Conservation (phyloP, 2,329 filamentous ascomycete genomes). For the Grosmannia serpens region DNA sequence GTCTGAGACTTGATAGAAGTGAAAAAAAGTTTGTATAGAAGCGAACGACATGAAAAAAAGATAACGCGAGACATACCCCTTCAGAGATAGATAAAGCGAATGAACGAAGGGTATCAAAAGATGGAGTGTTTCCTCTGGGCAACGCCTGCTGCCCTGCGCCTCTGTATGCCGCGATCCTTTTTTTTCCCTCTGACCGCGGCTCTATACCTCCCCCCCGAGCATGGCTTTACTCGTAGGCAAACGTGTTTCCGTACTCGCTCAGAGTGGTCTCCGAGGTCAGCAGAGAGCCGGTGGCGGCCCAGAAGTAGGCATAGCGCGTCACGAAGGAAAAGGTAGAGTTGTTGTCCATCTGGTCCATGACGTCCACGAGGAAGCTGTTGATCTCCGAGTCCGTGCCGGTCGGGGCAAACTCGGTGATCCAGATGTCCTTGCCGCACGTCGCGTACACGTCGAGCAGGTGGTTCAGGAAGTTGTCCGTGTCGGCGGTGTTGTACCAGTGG, state of each 20-base stretch:
- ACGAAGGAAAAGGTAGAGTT: constrained; percentile 35
- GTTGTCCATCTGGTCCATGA: constrained; percentile 36
- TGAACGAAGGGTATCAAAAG: constrained; percentile 12
- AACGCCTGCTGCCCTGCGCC: constrained; percentile 6
- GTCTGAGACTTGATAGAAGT: neutral
- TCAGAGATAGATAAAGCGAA: constrained; percentile 9
- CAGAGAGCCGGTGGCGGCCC: constrained; percentile 31
- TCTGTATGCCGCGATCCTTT: neutral
- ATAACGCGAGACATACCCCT: constrained; percentile 1
- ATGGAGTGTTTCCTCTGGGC: constrained; percentile 3
- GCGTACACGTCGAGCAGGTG: constrained; percentile 38
- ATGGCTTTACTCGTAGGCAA: constrained; percentile 24
- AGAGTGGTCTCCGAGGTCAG: constrained; percentile 27
- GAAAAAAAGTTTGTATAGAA: neutral
- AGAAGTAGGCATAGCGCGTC: constrained; percentile 47
- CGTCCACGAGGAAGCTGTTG: constrained; percentile 35
- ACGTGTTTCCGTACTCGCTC: constrained; percentile 36
- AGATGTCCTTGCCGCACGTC: constrained; percentile 41
- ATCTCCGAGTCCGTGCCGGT: constrained; percentile 30
- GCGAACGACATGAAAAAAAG: neutral
- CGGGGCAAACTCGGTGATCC: constrained; percentile 55
- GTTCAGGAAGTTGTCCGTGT: constrained; percentile 38
- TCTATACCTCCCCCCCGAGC: neutral
- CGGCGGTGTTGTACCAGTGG: constrained; percentile 50
- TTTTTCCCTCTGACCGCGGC: neutral